Conservation (phyloP, 2,329 filamentous ascomycete genomes). For the Tolypocladium capitatum region DNA sequence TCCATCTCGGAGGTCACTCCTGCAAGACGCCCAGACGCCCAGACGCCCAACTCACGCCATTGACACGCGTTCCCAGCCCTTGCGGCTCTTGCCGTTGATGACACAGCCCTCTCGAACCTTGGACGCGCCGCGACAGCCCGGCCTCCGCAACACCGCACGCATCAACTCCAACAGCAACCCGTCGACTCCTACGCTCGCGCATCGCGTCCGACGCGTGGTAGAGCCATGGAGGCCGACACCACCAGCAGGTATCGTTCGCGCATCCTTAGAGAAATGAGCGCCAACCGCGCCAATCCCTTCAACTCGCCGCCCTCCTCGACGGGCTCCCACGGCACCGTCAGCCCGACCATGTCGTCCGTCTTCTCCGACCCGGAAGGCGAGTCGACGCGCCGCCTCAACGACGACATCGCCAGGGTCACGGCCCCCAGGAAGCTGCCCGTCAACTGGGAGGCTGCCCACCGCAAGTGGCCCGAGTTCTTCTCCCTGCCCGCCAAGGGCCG, state of each 20-base stretch:
- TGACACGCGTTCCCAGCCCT: not conserved
- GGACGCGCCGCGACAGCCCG: not conserved
- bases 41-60: not conserved
- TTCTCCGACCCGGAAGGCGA: conserved; percentile 40
- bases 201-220: conserved; percentile 4
- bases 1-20: not conserved
- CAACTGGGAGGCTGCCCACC: conserved; percentile 32
- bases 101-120: not conserved
- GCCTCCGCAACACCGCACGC: not conserved
- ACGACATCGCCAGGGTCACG: conserved; percentile 32
- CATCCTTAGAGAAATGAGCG: conserved; percentile 37
- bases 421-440: conserved; percentile 25
- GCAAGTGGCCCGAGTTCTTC: conserved; percentile 40
- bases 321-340: conserved; percentile 43
- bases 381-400: conserved; percentile 36
- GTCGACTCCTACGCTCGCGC: not conserved
- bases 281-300: conserved; percentile 41
- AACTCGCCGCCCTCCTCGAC: conserved; percentile 46
- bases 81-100: not conserved
- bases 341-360: conserved; percentile 38
- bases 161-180: not conserved
- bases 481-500: conserved; percentile 22
- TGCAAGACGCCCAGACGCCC: not conserved
- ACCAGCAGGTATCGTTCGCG: conserved; percentile 31
- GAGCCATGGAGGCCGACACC: conserved; percentile 28